Evolutionary conservation across 1,139 yeast species (phyloP).

Genomic region (Nadsonia commutata): DNA sequence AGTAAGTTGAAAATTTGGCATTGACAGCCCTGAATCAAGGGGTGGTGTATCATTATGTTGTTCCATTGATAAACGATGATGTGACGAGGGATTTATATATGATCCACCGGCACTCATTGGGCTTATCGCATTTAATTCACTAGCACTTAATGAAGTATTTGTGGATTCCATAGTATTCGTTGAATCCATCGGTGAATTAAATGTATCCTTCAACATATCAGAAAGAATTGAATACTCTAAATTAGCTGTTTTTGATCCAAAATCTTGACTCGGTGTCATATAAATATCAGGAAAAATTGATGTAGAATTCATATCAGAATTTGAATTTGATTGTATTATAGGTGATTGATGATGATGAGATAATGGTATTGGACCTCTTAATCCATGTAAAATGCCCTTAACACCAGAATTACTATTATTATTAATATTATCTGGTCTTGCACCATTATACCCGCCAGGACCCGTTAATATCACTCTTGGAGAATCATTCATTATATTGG

Average conservation of each 20-base stretch:
- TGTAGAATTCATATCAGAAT: conserved; percentile 3
- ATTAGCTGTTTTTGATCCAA: conserved; percentile 69
- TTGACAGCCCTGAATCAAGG: background rate
- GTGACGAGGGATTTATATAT: conserved; percentile 3
- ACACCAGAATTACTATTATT: no score
- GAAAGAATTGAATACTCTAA: conserved; percentile 68
- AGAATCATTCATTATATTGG: conserved; percentile 3
- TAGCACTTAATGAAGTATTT: conserved; percentile 6
- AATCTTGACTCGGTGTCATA: conserved; percentile 16
- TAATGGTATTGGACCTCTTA: no score
- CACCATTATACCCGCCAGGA: conserved; percentile 7
- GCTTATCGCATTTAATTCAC: conserved; percentile 7
- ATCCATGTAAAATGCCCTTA: no score
- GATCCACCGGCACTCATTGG: conserved; percentile 3
- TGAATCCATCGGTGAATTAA: conserved; percentile 5
- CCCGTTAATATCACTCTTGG: conserved; percentile 9
- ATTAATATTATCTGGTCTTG: background rate
- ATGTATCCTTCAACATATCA: conserved; percentile 36
- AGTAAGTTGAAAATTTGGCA: background rate
- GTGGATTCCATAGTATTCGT: conserved; percentile 3
- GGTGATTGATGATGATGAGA: no score
- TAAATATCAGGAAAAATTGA: background rate
- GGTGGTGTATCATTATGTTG: conserved; percentile 6
- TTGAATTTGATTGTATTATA: no score
- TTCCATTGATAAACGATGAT: conserved; percentile 2